phyloP scores from a whole-genome alignment of 441 rosid species.

The Adansonia rubrostipa region DNA sequence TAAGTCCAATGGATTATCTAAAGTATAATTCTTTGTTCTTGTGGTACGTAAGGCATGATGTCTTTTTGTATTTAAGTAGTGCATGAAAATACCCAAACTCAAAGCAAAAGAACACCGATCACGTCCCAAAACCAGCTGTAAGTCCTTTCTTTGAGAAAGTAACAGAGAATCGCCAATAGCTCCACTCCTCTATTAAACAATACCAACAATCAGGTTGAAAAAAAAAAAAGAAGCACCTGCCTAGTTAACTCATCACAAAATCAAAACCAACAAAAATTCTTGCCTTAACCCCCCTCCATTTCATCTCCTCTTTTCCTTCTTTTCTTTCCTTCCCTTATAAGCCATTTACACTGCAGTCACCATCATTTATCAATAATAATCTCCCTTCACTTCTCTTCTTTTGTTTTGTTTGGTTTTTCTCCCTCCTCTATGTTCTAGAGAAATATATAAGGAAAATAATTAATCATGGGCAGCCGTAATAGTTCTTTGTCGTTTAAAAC shows the following conservation, averaged over 20 bases:
- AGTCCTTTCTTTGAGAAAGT: slow-evolving; percentile 53
- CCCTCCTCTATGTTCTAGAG: not conserved
- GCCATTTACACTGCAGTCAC: not conserved
- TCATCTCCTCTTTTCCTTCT: not conserved
- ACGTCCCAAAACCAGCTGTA: slow-evolving; percentile 51
- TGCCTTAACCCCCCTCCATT: slow-evolving; percentile 30
- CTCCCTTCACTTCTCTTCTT: too few species aligned
- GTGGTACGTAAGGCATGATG: slow-evolving; percentile 22
- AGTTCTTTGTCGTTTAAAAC: slow-evolving; percentile 27
- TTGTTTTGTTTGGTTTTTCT: too few species aligned
- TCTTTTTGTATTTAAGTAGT: slow-evolving; percentile 21
- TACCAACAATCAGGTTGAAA: slow-evolving; percentile 40
- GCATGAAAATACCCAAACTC: slow-evolving; percentile 56
- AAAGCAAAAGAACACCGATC: slow-evolving; percentile 28
- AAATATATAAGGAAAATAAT: not conserved
- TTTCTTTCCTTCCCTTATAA: slow-evolving; percentile 9
- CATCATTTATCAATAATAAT: too few species aligned
- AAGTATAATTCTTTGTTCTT: slow-evolving; percentile 15
- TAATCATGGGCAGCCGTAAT: slow-evolving; percentile 30
- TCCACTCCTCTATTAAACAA: slow-evolving; percentile 66
- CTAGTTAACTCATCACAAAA: not conserved
- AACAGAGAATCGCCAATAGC: slow-evolving; percentile 36
- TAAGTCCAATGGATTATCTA: not conserved
- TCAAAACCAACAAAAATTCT: slow-evolving; percentile 22
- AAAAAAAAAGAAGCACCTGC: not conserved